These are phyloP conservation scores for Pleurotus giganteus DNA, from an alignment of 768 basidiomycete genomes.

Conservation along the genomic window DNA sequence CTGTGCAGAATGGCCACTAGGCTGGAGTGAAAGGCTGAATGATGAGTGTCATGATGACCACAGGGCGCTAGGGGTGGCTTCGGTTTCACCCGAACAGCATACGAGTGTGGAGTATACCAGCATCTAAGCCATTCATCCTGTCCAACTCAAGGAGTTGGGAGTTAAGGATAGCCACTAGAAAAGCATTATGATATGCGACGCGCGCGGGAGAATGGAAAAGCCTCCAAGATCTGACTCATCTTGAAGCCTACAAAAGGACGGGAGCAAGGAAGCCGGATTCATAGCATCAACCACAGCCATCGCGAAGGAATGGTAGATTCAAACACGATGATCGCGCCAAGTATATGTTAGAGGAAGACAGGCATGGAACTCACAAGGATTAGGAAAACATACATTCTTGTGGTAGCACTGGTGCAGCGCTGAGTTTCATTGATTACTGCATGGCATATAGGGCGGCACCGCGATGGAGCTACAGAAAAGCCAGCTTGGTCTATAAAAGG, in stretches of 20 bases:
- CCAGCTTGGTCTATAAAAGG: constrained; percentile 25
- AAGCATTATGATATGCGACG: too few species aligned
- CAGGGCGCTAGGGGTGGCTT: background rate
- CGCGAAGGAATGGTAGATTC: too few species aligned
- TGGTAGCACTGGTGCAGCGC: background rate
- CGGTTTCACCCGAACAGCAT: background rate
- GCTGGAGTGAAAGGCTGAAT: background rate
- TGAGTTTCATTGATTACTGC: constrained; percentile 19
- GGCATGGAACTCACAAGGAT: background rate
- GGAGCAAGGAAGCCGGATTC: background rate
- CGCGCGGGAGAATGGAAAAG: too few species aligned
- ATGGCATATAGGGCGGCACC: constrained; percentile 30
- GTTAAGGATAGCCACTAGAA: too few species aligned
- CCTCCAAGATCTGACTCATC: too few species aligned
- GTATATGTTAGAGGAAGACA: background rate
- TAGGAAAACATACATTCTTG: background rate
- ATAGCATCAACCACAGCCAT: too few species aligned
- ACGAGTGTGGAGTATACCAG: background rate
- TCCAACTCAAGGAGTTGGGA: background rate
- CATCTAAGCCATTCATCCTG: background rate
- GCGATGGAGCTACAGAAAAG: constrained; percentile 30
- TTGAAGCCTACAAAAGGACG: too few species aligned
- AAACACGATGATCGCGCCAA: too few species aligned
- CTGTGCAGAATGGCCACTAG: background rate
- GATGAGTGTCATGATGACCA: background rate